These are phyloP conservation scores for Poronia punctata DNA, from an alignment of 495 filamentous ascomycete species.

Conservation along the genomic window DNA sequence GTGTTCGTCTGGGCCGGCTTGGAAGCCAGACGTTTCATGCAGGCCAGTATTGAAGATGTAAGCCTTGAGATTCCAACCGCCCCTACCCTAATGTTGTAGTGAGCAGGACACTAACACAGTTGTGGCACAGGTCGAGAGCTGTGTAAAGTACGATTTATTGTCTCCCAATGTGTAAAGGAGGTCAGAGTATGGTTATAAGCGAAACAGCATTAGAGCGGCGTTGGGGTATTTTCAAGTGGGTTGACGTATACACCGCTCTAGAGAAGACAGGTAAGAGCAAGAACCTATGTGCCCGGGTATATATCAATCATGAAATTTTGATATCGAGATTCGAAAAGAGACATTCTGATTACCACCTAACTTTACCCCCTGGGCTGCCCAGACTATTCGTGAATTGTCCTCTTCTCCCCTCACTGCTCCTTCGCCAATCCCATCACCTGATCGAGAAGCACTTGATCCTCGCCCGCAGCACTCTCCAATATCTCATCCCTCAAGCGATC, in stretches of 20 bases:
- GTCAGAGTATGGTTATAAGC: slow-evolving; percentile 1
- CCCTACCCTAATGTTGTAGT: not conserved
- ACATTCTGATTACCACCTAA: too few species aligned
- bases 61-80: too few species aligned
- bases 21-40: slow-evolving; percentile 80
- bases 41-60: slow-evolving; percentile 82
- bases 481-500: slow-evolving; percentile 43
- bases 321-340: too few species aligned
- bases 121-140: slow-evolving; percentile 52
- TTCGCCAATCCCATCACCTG: slow-evolving; percentile 32
- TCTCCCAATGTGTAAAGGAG: slow-evolving; percentile 66
- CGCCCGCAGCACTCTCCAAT: slow-evolving; percentile 35
- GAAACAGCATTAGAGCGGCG: slow-evolving; percentile 10
- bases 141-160: slow-evolving; percentile 76
- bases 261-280: not conserved
- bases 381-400: too few species aligned
- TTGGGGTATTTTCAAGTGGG: slow-evolving; percentile 2
- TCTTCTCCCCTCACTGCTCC: slow-evolving; percentile 15
- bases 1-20: slow-evolving; percentile 89
- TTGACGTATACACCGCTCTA: slow-evolving; percentile 4
- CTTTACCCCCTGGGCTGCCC: too few species aligned
- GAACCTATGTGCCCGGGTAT: too few species aligned
- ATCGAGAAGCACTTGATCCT: slow-evolving; percentile 29
- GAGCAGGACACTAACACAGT: slow-evolving; percentile 14
- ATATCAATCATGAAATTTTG: slow-evolving; percentile 7